Evolutionary conservation across 1,139 yeast species (phyloP), one percentile per base, ranked within the genome.

Genomic region (Eremothecium gossypii): DNA sequence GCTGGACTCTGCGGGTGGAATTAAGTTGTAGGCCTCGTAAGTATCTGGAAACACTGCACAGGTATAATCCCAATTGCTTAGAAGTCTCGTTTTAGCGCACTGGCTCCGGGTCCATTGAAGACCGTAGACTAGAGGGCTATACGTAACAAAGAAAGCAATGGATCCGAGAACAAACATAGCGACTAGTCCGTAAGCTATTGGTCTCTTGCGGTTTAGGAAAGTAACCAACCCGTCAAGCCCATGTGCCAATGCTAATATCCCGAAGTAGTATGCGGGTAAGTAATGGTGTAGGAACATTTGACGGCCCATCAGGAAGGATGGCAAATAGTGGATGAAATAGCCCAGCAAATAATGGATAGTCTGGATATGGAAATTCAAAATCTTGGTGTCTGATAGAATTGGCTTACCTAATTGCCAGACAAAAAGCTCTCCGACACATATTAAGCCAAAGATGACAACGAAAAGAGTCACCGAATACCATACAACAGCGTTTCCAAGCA

Each of bases 221-320:
- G 71, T 70, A 36, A 77, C 73, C 41, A 83, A 49, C 43, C 86
- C 69, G 58, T 91, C 96, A 53, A 87, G 73, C 45, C 76, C 70
- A 60, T 87, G 96, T 26, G 93, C 91, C 46, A 91, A 67, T 0
- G 89, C 87, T 51, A 91, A 71, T 43, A 89, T 72, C 36, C 91
- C 94, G 64, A 91, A 89, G 67, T 87, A 91, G 41, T 84, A 77
- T 3, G 96, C 83, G 43, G 95, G 96, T 52, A 91, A 69, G 63
- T 91, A 89, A 64, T 89, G 97, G 62, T 89, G 96, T 55, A 91
- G 70, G 69, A 89, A 89, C 64, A 91, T 68, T 67, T 87, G 97
- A 65, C 97, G 81, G 27, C 83, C 91, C 97, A 89, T 89, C 48
- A 91, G 69, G 70, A 77, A 89, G 45, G 91, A 89, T 48, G 98